These are phyloP conservation scores for Kwoniella newhampshirensis DNA, from an alignment of 768 basidiomycete genomes.

Conservation along the genomic window DNA sequence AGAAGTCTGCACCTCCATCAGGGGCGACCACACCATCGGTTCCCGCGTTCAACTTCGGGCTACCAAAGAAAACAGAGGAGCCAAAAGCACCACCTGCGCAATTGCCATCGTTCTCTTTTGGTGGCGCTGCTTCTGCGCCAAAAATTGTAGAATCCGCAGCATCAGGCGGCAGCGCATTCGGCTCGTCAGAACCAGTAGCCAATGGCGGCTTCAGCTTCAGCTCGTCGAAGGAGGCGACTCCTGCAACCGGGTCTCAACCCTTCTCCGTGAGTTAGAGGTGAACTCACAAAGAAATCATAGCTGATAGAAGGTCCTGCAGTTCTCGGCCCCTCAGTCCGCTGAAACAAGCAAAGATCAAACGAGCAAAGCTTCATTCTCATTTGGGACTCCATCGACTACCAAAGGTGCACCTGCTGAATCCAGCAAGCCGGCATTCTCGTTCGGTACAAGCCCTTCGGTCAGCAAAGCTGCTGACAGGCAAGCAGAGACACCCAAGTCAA, in stretches of 20 bases:
- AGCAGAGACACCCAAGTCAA: conserved; percentile 13
- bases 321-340: conserved; percentile 4
- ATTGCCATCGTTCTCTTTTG: conserved; percentile 15
- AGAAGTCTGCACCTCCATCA: conserved; percentile 16
- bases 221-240: not conserved
- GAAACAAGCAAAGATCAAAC: conserved; percentile 14
- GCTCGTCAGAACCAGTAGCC: not conserved
- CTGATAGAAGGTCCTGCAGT: conserved; percentile 4
- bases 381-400: conserved; percentile 10
- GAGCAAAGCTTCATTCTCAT: conserved; percentile 18
- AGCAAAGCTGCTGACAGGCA: not conserved
- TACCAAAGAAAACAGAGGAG: conserved; percentile 12
- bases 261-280: conserved; percentile 10
- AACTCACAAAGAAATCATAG: not conserved
- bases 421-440: conserved; percentile 19
- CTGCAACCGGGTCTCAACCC: not conserved
- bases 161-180: not conserved
- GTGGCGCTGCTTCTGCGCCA: conserved; percentile 10
- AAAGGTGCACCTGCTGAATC: conserved; percentile 7
- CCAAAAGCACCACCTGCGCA: conserved; percentile 15
- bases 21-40: conserved; percentile 23
- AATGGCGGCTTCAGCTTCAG: conserved; percentile 13
- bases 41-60: conserved; percentile 23
- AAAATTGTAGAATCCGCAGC: not conserved
- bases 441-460: conserved; percentile 9